Conservation (phyloP, 768 basidiomycete species). For the Lactarius hatsudake region DNA sequence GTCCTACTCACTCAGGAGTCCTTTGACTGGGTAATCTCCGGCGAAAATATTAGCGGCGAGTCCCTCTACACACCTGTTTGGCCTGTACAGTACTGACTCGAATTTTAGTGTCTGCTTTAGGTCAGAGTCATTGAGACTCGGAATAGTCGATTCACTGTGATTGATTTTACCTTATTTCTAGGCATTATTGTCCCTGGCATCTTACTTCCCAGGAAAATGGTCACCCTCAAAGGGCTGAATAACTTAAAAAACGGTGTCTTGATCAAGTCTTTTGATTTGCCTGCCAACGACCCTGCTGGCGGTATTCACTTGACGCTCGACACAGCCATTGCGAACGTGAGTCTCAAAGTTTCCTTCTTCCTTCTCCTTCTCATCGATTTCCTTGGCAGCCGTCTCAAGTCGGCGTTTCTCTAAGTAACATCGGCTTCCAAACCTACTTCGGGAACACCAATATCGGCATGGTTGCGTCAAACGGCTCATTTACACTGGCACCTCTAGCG, state of each 20-base stretch:
- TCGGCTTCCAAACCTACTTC: slow-evolving; percentile 60
- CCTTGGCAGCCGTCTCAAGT: slow-evolving; percentile 64
- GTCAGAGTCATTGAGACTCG: slow-evolving; percentile 37
- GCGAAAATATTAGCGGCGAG: slow-evolving; percentile 59
- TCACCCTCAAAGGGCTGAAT: slow-evolving; percentile 70
- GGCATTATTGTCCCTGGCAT: slow-evolving; percentile 60
- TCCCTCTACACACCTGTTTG: not conserved
- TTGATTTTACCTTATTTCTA: slow-evolving; percentile 27
- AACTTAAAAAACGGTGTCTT: slow-evolving; percentile 59
- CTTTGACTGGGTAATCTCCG: slow-evolving; percentile 69
- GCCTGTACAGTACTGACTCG: not conserved
- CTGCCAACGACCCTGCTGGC: slow-evolving; percentile 65
- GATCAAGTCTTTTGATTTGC: slow-evolving; percentile 68
- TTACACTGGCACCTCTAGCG: slow-evolving; percentile 54
- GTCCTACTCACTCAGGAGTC: slow-evolving; percentile 58
- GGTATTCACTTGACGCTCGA: slow-evolving; percentile 67
- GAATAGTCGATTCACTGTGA: not conserved
- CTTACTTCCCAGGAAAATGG: slow-evolving; percentile 50
- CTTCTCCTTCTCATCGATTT: slow-evolving; percentile 15
- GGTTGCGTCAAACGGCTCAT: slow-evolving; percentile 46
- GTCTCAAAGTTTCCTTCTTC: slow-evolving; percentile 26
- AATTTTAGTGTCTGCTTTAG: slow-evolving; percentile 52
- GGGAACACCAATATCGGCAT: slow-evolving; percentile 56
- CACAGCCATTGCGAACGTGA: slow-evolving; percentile 56
- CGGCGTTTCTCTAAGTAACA: slow-evolving; percentile 58